phyloP scores from a whole-genome alignment of 495 filamentous ascomycete species.

The Evansstolkia leycettana region DNA sequence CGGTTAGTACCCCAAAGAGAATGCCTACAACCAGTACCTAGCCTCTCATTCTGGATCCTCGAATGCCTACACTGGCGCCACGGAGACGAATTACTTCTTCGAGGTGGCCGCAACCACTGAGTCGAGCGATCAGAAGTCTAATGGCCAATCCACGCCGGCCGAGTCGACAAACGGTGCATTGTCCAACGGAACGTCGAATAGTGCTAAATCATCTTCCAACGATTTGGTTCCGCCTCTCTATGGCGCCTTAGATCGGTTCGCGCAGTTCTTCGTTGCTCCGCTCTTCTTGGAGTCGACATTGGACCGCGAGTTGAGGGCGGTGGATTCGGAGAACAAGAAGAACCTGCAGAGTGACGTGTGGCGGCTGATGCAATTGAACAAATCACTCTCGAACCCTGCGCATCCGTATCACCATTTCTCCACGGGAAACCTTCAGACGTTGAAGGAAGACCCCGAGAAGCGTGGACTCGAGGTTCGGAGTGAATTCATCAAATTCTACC shows the following conservation, averaged over 20 bases:
- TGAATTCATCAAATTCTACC: conserved; percentile 90
- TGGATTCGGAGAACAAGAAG: conserved; percentile 99
- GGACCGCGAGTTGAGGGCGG: conserved; percentile 82
- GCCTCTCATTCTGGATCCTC: conserved; percentile 79
- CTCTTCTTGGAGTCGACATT: conserved; percentile 83
- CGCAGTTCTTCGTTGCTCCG: conserved; percentile 92
- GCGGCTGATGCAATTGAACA: conserved; percentile 86
- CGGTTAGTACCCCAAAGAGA: conserved; percentile 76
- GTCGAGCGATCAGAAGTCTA: conserved; percentile 30
- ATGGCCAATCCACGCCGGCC: conserved; percentile 16
- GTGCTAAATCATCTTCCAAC: conserved; percentile 1
- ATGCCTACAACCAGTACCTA: conserved; percentile 90
- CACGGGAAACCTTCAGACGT: conserved; percentile 80
- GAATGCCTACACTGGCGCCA: conserved; percentile 89
- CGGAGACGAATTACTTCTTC: conserved; percentile 97
- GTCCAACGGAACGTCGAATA: conserved; percentile 6
- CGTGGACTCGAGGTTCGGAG: conserved; percentile 78
- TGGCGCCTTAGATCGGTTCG: conserved; percentile 88
- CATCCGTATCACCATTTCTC: conserved; percentile 97
- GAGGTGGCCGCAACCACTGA: conserved; percentile 66
- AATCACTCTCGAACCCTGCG: conserved; percentile 75
- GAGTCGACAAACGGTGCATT: conserved; percentile 12
- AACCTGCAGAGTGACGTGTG: conserved; percentile 93
- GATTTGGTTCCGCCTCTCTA: conserved; percentile 54
- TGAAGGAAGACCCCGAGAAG: conserved; percentile 73